Conservation (phyloP, 306 rosid species). For the Echinosophora koreensis region DNA sequence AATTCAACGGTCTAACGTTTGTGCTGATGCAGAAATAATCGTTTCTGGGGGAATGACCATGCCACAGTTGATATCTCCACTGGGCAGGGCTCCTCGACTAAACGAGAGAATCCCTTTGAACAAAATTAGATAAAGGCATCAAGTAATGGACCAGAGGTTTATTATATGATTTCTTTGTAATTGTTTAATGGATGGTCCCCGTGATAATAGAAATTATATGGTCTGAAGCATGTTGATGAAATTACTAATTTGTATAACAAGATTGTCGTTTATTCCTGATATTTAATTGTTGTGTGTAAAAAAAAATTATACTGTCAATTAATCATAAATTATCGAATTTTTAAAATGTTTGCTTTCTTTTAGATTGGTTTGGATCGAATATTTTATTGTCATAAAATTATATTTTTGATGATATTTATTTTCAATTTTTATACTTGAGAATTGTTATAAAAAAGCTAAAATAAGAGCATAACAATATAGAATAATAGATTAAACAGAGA, state of each 20-base stretch:
- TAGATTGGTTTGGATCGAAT: no score
- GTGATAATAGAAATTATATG: neutral
- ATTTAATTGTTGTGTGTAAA: no score
- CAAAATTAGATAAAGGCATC: constrained; percentile 59
- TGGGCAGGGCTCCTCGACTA: constrained; percentile 61
- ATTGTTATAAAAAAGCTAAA: no score
- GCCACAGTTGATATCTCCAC: constrained; percentile 83
- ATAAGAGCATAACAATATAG: no score
- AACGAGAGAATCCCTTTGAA: constrained; percentile 71
- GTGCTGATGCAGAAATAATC: constrained; percentile 72
- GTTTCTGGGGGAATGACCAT: constrained; percentile 96
- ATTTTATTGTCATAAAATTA: no score
- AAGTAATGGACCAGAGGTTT: neutral
- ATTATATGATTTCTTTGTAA: constrained; percentile 6
- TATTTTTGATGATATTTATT: no score
- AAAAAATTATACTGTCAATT: no score
- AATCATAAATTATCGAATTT: no score
- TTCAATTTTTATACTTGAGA: no score
- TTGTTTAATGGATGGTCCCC: constrained; percentile 3
- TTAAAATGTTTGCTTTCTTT: no score
- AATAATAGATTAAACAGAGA: no score
- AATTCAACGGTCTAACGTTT: neutral
- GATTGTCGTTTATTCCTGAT: neutral
- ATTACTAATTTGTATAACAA: constrained; percentile 23
- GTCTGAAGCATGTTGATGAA: constrained; percentile 12